phyloP scores from a whole-genome alignment of 441 rosid species.

The Gossypium laxum region DNA sequence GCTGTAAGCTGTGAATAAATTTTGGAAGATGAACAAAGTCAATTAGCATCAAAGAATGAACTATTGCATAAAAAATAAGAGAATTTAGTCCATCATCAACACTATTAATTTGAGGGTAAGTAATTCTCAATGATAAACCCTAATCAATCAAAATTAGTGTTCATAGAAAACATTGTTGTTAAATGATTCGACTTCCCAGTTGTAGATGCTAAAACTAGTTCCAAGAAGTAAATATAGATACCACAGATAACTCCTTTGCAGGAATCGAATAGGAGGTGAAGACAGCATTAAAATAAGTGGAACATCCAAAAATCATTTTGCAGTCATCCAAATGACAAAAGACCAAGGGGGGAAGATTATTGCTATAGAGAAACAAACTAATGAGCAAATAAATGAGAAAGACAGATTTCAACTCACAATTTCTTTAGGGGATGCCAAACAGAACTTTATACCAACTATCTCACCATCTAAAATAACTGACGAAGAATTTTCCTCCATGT shows the following conservation, averaged over 20 bases:
- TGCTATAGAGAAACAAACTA: neutral
- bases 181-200: neutral
- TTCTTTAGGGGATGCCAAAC: conserved; percentile 57
- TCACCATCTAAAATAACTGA: conserved; percentile 51
- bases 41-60: conserved; percentile 12
- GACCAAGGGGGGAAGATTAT: neutral
- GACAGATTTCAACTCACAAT: conserved; percentile 46
- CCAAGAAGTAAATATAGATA: neutral
- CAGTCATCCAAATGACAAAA: neutral
- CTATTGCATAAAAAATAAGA: conserved; percentile 5
- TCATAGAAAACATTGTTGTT: neutral
- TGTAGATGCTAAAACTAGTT: neutral
- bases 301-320: neutral
- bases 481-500: conserved; percentile 49
- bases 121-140: conserved; percentile 6
- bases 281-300: neutral
- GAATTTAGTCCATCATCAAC: conserved; percentile 5
- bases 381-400: neutral
- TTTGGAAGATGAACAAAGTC: conserved; percentile 2
- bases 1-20: conserved; percentile 44
- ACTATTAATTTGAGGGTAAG: neutral
- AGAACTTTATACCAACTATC: conserved; percentile 58
- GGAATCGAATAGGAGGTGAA: neutral
- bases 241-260: neutral
- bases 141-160: neutral